These are phyloP conservation scores for Blastocrithidia nonstop DNA, from an alignment of 208 protist species.

Conservation along the genomic window DNA sequence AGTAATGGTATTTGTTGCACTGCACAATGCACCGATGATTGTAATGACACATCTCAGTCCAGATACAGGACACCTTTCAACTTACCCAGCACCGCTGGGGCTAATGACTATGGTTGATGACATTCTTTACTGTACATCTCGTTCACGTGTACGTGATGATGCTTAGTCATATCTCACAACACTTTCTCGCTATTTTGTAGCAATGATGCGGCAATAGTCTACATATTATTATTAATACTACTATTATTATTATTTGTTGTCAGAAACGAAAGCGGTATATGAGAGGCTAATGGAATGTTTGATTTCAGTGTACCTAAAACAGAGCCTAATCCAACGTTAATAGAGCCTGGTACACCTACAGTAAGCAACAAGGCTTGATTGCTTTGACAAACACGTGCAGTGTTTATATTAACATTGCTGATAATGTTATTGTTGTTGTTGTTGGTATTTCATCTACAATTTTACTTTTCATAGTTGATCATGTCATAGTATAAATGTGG, in stretches of 20 bases:
- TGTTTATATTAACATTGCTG: neutral
- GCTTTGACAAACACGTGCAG: neutral
- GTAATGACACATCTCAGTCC: slow-evolving; percentile 24
- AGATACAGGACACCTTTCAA: slow-evolving; percentile 39
- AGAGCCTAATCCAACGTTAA: slow-evolving; percentile 36
- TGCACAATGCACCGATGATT: neutral
- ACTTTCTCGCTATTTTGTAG: slow-evolving; percentile 26
- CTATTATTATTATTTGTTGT: neutral
- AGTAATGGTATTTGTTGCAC: neutral
- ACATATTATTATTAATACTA: neutral
- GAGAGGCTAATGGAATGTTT: slow-evolving; percentile 21
- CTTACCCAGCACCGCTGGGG: slow-evolving; percentile 14
- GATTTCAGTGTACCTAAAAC: slow-evolving; percentile 43
- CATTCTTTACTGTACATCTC: slow-evolving; percentile 10
- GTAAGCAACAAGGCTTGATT: slow-evolving; percentile 6
- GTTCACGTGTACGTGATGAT: slow-evolving; percentile 16
- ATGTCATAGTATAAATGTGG: neutral
- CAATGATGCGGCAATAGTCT: slow-evolving; percentile 4
- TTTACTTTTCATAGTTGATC: too few relatives aligned
- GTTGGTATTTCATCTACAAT: too few relatives aligned
- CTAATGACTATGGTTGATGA: slow-evolving; percentile 9
- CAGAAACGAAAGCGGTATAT: neutral
- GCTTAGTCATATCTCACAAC: slow-evolving; percentile 35
- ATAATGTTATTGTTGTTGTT: neutral
- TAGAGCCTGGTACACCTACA: slow-evolving; percentile 19